Conservation (phyloP, 2,329 filamentous ascomycete genomes). For the Diplodia sapinea region DNA sequence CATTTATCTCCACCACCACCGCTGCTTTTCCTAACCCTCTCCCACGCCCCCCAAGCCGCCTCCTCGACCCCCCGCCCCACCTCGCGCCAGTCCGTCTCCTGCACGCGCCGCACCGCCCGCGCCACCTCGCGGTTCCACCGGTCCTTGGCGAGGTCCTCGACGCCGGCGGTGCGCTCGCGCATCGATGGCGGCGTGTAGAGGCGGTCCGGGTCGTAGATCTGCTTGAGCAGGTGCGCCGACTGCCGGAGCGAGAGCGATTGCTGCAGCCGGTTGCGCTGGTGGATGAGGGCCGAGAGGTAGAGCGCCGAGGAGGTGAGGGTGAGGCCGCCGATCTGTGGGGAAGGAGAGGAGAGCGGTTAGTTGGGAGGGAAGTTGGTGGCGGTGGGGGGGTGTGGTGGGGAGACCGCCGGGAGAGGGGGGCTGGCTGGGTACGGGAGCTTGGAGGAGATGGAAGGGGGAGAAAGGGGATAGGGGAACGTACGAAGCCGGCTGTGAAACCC, state of each 20-base stretch:
- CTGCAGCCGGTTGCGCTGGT: conserved; percentile 54
- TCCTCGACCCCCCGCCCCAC: conserved; percentile 51
- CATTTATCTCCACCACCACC: conserved; percentile 30
- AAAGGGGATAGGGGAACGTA: conserved; percentile 38
- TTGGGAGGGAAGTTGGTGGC: background rate
- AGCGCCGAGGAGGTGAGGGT: conserved; percentile 55
- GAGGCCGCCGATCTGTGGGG: conserved; percentile 54
- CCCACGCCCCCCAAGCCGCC: conserved; percentile 44
- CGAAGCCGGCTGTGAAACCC: conserved; percentile 60
- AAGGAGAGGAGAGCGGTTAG: conserved; percentile 29
- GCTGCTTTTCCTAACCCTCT: conserved; percentile 17
- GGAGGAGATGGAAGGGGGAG: background rate
- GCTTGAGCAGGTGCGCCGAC: conserved; percentile 52
- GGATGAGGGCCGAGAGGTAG: conserved; percentile 49
- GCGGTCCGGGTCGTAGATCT: conserved; percentile 52
- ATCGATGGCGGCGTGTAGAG: conserved; percentile 45
- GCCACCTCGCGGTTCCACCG: conserved; percentile 57
- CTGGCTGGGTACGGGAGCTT: background rate
- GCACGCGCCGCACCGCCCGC: conserved; percentile 49
- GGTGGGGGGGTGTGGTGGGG: background rate
- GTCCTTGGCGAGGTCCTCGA: conserved; percentile 57
- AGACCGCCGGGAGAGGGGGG: background rate
- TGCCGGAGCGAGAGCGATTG: conserved; percentile 55
- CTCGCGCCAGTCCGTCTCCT: conserved; percentile 54
- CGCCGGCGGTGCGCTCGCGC: conserved; percentile 49